Conservation (phyloP, 2,329 filamentous ascomycete genomes). For the Akanthomyces uredinophilus region DNA sequence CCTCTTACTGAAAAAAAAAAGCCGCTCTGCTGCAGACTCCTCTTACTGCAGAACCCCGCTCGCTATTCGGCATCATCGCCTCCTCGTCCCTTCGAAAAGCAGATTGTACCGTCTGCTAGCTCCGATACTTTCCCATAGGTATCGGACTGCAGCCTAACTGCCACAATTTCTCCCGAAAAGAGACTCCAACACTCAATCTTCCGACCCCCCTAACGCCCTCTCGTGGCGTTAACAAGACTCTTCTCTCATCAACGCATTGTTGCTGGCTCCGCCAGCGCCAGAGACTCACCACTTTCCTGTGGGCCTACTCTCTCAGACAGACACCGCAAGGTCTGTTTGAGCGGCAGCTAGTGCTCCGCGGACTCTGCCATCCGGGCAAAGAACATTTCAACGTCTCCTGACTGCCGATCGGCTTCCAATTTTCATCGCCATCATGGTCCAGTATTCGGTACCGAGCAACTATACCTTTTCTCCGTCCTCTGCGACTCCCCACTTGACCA, state of each 20-base stretch:
- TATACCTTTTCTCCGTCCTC: constrained; percentile 78
- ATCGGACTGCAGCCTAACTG: constrained; percentile 70
- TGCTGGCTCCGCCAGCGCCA: constrained; percentile 86
- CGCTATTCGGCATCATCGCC: constrained; percentile 1
- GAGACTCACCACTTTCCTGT: constrained; percentile 59
- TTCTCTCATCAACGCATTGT: constrained; percentile 43
- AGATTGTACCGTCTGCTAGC: constrained; percentile 55
- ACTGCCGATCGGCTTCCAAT: constrained; percentile 18
- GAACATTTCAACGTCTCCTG: constrained; percentile 24
- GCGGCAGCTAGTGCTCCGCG: constrained; percentile 95
- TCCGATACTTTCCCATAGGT: constrained; percentile 76
- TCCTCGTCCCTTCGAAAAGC: constrained; percentile 6
- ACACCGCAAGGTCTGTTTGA: constrained; percentile 94
- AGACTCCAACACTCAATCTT: constrained; percentile 76
- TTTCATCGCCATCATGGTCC: constrained; percentile 58
- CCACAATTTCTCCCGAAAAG: constrained; percentile 85
- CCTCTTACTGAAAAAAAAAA: constrained; percentile 25
- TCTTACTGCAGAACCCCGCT: background rate
- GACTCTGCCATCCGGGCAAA: constrained; percentile 44
- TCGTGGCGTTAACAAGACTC: constrained; percentile 52
- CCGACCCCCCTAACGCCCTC: constrained; percentile 86
- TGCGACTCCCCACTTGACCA: constrained; percentile 85
- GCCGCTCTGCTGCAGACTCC: constrained; percentile 10
- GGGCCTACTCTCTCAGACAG: constrained; percentile 97
- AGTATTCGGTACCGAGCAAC: constrained; percentile 71